These are phyloP conservation scores for Colletotrichum sp. DNA, from an alignment of 2,329 filamentous ascomycete genomes.

Conservation along the genomic window DNA sequence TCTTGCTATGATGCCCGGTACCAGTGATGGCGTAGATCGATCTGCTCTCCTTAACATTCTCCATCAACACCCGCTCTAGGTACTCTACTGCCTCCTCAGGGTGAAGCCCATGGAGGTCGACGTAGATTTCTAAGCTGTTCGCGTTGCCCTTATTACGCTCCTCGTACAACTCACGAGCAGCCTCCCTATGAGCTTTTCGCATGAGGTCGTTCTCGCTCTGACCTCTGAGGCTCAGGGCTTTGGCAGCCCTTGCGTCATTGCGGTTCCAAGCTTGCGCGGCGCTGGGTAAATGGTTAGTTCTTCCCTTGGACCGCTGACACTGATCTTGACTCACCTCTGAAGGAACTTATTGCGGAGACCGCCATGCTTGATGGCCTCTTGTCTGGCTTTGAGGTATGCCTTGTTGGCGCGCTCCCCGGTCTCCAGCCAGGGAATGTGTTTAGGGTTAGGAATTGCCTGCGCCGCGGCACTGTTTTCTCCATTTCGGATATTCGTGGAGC, in stretches of 20 bases:
- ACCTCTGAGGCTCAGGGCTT: constrained; percentile 90
- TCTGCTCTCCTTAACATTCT: constrained; percentile 74
- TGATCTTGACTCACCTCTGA: constrained; percentile 70
- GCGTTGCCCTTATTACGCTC: constrained; percentile 79
- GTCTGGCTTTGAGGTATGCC: constrained; percentile 91
- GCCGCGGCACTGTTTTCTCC: constrained; percentile 83
- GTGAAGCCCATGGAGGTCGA: constrained; percentile 97
- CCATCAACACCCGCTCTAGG: constrained; percentile 83
- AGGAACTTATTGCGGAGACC: constrained; percentile 96
- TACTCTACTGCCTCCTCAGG: constrained; percentile 97
- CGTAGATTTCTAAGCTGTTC: constrained; percentile 77
- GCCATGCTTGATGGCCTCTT: constrained; percentile 96
- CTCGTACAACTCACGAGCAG: constrained; percentile 89
- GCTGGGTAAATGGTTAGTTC: constrained; percentile 48
- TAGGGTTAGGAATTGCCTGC: constrained; percentile 83
- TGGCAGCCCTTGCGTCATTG: constrained; percentile 94
- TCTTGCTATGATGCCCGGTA: constrained; percentile 97
- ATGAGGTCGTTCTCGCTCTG: constrained; percentile 98
- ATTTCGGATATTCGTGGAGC: constrained; percentile 66
- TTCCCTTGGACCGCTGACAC: neutral
- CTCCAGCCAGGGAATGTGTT: constrained; percentile 95
- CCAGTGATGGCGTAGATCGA: constrained; percentile 96
- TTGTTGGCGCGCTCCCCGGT: constrained; percentile 91
- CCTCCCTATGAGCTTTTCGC: constrained; percentile 95
- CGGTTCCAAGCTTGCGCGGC: constrained; percentile 98